Conservation (phyloP, 768 basidiomycete genomes). For the Mycena indigotica region DNA sequence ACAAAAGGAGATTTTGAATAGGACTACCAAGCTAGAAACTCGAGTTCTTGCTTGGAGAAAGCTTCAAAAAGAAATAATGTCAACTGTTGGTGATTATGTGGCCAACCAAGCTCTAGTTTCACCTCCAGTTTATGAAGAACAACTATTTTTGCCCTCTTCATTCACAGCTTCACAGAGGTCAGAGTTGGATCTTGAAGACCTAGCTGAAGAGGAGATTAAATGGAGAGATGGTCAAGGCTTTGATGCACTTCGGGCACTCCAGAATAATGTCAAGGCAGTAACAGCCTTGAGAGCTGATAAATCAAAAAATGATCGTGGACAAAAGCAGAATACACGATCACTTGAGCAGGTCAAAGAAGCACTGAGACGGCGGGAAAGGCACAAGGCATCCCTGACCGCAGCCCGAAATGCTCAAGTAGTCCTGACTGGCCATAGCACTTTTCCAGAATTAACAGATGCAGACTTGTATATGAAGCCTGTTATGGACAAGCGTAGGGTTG, state of each 20-base stretch:
- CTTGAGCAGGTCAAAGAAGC: neutral
- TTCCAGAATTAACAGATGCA: conserved; percentile 5
- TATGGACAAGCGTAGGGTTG: conserved; percentile 3
- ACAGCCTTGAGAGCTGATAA: neutral
- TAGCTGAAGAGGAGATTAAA: neutral
- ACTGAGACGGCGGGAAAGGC: neutral
- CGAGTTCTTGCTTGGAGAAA: neutral
- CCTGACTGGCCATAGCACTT: neutral
- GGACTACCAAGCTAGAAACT: neutral
- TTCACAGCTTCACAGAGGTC: neutral
- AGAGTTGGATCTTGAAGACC: neutral
- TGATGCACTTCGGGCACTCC: conserved; percentile 1
- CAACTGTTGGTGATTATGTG: neutral
- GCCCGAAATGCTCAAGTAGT: neutral
- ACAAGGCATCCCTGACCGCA: neutral
- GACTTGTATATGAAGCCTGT: conserved; percentile 8
- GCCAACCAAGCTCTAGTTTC: neutral
- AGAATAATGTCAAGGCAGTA: conserved; percentile 2
- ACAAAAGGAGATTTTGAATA: neutral
- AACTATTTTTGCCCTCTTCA: conserved; percentile 1
- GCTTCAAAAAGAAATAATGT: neutral
- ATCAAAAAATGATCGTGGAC: neutral
- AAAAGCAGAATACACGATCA: neutral
- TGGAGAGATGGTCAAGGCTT: conserved; percentile 6
- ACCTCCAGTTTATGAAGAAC: neutral